These are phyloP conservation scores for Scutellaria barbata DNA, from an alignment of 257 asterid genomes.

Conservation along the genomic window DNA sequence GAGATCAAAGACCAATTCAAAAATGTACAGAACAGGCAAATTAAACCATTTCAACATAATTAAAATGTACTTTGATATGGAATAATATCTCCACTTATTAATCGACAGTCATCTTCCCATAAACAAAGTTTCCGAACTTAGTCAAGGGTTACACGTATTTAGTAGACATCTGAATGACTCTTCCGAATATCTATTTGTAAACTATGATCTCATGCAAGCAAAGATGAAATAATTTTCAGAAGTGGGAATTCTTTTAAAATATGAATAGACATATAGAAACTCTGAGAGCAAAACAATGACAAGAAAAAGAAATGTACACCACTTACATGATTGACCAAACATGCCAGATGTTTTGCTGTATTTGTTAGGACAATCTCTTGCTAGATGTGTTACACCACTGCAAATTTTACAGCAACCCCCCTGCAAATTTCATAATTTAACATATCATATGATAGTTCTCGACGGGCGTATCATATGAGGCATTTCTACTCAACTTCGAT, in stretches of 20 bases:
- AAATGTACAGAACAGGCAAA: no score
- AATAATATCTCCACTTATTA: neutral
- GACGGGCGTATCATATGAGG: no score
- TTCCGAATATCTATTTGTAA: neutral
- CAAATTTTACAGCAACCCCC: constrained; percentile 96
- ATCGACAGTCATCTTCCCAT: neutral
- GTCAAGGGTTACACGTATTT: no score
- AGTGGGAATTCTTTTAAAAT: neutral
- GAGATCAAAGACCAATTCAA: no score
- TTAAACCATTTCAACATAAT: neutral
- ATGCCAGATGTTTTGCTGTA: constrained; percentile 37
- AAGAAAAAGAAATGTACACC: neutral
- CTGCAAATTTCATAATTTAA: constrained; percentile 40
- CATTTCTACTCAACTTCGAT: neutral
- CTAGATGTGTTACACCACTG: constrained; percentile 89
- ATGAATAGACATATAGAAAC: neutral
- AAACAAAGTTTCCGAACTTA: no score
- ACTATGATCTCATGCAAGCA: neutral
- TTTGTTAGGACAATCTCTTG: constrained; percentile 86
- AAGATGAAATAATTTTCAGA: neutral
- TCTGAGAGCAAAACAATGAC: constrained; percentile 2
- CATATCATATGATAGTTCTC: neutral
- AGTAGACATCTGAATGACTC: no score
- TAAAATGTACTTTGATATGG: neutral
- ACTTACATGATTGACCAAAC: constrained; percentile 59